Conservation (phyloP, 1,284 basidiomycete genomes). For the Ustilago bromivora region DNA sequence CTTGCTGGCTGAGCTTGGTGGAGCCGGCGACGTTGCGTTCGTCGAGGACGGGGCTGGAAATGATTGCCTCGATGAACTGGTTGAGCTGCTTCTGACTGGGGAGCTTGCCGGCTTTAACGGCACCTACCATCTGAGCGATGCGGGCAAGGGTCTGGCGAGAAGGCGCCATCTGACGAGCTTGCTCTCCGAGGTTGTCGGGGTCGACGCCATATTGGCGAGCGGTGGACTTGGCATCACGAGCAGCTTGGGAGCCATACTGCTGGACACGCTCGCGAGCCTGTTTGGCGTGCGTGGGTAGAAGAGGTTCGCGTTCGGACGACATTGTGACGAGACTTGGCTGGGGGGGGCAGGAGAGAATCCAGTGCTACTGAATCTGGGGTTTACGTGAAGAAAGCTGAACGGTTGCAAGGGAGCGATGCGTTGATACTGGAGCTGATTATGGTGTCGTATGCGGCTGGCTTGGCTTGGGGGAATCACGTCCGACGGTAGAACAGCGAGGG, state of each 20-base stretch:
- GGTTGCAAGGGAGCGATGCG: neutral
- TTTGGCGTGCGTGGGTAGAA: conserved; percentile 44
- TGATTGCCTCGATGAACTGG: conserved; percentile 46
- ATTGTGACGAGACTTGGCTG: conserved; percentile 8
- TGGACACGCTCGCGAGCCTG: conserved; percentile 30
- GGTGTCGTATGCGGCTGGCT: neutral
- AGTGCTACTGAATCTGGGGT: neutral
- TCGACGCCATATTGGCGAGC: conserved; percentile 47
- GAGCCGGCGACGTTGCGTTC: conserved; percentile 45
- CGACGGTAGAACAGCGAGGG: neutral
- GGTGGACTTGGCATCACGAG: conserved; percentile 44
- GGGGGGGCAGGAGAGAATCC: neutral
- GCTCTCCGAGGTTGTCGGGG: conserved; percentile 39
- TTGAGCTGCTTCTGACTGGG: conserved; percentile 54
- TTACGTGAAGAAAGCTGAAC: neutral
- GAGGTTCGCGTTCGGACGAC: conserved; percentile 51
- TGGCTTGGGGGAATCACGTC: neutral
- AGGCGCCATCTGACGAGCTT: conserved; percentile 37
- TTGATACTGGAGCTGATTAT: neutral
- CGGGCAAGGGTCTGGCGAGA: conserved; percentile 46
- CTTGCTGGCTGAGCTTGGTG: conserved; percentile 54
- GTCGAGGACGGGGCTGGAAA: conserved; percentile 54
- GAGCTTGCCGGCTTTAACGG: conserved; percentile 55
- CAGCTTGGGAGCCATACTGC: conserved; percentile 30
- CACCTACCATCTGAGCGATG: conserved; percentile 51